These are phyloP conservation scores for Phytophthora tentaculata DNA, from an alignment of 352 stramenopile species.

Conservation along the genomic window DNA sequence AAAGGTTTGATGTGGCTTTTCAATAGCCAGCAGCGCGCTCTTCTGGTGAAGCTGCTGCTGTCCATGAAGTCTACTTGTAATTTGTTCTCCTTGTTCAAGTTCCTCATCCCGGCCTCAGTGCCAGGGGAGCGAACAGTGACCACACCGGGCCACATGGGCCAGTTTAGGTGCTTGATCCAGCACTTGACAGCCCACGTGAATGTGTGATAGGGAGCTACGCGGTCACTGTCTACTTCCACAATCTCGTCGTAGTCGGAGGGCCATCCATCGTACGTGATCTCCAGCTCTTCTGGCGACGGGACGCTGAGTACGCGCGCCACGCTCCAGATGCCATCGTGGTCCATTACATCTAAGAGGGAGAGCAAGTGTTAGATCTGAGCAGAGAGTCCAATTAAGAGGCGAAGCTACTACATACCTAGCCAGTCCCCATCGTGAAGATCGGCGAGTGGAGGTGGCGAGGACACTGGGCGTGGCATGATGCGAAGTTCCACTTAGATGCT, in stretches of 20 bases:
- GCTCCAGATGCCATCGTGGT: constrained; percentile 62
- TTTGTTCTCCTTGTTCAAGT: constrained; percentile 39
- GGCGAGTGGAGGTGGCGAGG: background rate
- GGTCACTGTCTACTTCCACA: constrained; percentile 49
- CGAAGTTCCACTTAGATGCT: too few species aligned
- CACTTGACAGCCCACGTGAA: constrained; percentile 21
- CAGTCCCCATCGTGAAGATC: constrained; percentile 11
- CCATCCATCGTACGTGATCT: constrained; percentile 73
- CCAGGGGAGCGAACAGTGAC: constrained; percentile 60
- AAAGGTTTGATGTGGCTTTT: constrained; percentile 29
- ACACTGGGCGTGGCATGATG: constrained; percentile 5
- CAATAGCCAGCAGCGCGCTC: constrained; percentile 32
- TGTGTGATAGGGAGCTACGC: constrained; percentile 62
- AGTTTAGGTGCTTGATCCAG: constrained; percentile 57
- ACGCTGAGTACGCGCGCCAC: constrained; percentile 51
- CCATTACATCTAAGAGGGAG: constrained; percentile 49
- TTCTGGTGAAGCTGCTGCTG: constrained; percentile 36
- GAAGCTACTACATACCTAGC: constrained; percentile 5
- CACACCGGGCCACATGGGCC: constrained; percentile 69
- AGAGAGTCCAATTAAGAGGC: background rate
- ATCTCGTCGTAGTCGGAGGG: constrained; percentile 57
- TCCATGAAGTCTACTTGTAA: constrained; percentile 65
- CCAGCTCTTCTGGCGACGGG: constrained; percentile 30
- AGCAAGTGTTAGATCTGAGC: background rate
- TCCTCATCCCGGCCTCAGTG: constrained; percentile 30